These are phyloP conservation scores for Spiraea crenata DNA, from an alignment of 331 rosid species.

Conservation along the genomic window DNA sequence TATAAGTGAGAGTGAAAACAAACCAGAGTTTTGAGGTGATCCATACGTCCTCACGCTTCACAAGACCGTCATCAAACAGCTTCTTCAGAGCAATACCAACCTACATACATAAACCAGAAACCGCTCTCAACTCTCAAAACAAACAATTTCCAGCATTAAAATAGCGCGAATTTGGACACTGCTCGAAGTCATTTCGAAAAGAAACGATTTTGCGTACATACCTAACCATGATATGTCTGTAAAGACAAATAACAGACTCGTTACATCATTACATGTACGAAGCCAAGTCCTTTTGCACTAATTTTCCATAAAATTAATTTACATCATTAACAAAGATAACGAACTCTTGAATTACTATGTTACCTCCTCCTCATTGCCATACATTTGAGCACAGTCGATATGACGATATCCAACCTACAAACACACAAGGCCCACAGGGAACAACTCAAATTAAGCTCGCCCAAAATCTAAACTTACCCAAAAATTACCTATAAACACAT, in stretches of 20 bases:
- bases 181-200: no score
- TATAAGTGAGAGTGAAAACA: constrained; percentile 7
- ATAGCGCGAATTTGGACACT: not conserved
- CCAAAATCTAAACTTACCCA: not conserved
- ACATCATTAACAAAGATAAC: not conserved
- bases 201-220: no score
- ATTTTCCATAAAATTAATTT: not conserved
- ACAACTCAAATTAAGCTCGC: not conserved
- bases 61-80: constrained; percentile 46
- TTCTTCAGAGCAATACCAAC: constrained; percentile 54
- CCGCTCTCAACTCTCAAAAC: not conserved
- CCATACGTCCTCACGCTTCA: constrained; percentile 62
- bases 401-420: constrained; percentile 68
- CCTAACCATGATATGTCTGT: no score
- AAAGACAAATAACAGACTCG: no score
- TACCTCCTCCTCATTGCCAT: constrained; percentile 80
- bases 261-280: no score
- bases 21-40: constrained; percentile 79
- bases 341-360: not conserved
- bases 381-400: constrained; percentile 79
- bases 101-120: constrained; percentile 42
- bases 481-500: no score
- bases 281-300: not conserved
- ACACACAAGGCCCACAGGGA: not conserved
- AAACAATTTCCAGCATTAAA: not conserved